Evolutionary conservation across 2,329 filamentous ascomycete species (phyloP).

Genomic region (Neonectria neomacrospora): DNA sequence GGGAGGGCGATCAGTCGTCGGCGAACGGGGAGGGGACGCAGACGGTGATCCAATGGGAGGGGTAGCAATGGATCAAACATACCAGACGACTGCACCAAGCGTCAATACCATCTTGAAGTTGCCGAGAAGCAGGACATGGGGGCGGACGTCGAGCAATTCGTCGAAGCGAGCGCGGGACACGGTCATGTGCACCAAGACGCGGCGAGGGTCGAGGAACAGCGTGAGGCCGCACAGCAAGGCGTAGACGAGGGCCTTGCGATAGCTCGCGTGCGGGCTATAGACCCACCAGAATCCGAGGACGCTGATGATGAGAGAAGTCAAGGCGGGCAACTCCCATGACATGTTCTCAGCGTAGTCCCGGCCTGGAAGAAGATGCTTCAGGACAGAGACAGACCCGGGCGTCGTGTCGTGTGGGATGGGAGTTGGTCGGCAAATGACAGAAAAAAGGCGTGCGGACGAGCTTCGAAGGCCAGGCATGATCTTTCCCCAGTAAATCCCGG

Average conservation of each 20-base stretch:
- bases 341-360: conserved; percentile 53
- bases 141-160: conserved; percentile 54
- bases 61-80: conserved; percentile 40
- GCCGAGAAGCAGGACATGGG: conserved; percentile 59
- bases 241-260: conserved; percentile 48
- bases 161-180: conserved; percentile 45
- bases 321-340: conserved; percentile 56
- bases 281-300: conserved; percentile 53
- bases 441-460: conserved; percentile 44
- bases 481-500: conserved; percentile 42
- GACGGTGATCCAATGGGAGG: conserved; percentile 1
- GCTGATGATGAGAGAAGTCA: conserved; percentile 54
- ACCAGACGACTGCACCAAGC: conserved; percentile 65
- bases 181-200: conserved; percentile 46
- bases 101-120: conserved; percentile 67
- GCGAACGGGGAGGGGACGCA: neutral
- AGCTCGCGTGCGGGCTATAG: conserved; percentile 48
- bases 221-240: conserved; percentile 48
- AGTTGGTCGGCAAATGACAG: conserved; percentile 45
- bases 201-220: conserved; percentile 49
- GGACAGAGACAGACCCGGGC: conserved; percentile 39
- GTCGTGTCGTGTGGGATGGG: conserved; percentile 41
- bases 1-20: conserved; percentile 8
- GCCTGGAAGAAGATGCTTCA: conserved; percentile 38
- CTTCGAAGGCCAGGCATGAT: conserved; percentile 19